These are phyloP conservation scores for Sphagnum magellanicum DNA, from an alignment of 228 moss, liverwort and hornwort genomes.

Conservation along the genomic window DNA sequence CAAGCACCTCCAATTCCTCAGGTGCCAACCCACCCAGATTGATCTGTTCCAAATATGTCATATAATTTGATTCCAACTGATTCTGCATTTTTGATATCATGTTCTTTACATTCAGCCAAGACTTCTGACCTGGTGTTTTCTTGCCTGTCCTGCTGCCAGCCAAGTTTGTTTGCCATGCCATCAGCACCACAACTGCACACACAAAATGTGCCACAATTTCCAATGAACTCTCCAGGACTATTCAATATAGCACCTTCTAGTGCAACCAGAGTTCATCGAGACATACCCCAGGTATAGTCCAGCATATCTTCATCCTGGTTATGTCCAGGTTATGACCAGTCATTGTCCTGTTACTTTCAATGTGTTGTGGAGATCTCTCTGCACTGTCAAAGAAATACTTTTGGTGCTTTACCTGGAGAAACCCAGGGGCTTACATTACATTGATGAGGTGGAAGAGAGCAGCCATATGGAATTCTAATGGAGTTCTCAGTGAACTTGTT, in stretches of 20 bases:
- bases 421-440: no score
- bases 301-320: not conserved
- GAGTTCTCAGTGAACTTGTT: no score
- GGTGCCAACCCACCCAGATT: not conserved
- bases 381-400: slow-evolving; percentile 4
- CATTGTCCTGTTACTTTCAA: not conserved
- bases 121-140: no score
- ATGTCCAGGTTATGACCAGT: no score
- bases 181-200: not conserved
- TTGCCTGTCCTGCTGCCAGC: slow-evolving; percentile 9
- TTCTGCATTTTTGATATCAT: no score
- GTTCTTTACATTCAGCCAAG: no score
- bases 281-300: slow-evolving; percentile 40
- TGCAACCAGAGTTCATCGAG: slow-evolving; percentile 14
- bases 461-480: no score
- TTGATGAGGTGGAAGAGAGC: no score
- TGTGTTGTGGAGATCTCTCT: not conserved
- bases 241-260: slow-evolving; percentile 12
- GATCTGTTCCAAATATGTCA: not conserved
- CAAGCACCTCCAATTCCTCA: slow-evolving; percentile 17
- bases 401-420: not conserved
- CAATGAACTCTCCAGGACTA: slow-evolving; percentile 19
- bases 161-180: slow-evolving; percentile 8
- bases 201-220: not conserved
- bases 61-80: slow-evolving; percentile 1